These are phyloP conservation scores for Boehmeria nivea DNA, from an alignment of 306 rosid species.

Conservation along the genomic window DNA sequence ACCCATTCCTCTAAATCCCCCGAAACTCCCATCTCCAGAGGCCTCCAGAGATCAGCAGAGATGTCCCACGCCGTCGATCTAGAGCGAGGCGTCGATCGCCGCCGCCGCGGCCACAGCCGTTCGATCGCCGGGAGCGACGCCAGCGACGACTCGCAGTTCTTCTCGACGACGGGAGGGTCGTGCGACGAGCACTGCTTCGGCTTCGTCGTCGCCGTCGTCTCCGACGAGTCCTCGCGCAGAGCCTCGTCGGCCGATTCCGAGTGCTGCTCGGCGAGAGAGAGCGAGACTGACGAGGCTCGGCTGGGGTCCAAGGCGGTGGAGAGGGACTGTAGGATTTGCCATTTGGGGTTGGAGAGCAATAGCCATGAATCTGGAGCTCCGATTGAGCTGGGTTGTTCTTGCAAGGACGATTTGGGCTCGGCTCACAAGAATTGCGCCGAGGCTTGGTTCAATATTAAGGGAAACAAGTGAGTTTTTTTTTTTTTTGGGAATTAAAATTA, in stretches of 20 bases:
- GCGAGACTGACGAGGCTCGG: constrained; percentile 62
- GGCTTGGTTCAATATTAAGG: constrained; percentile 94
- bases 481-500: too few relatives aligned
- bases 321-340: constrained; percentile 93
- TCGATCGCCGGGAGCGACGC: constrained; percentile 50
- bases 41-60: constrained; percentile 13
- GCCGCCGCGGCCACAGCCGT: constrained; percentile 20
- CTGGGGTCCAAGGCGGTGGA: constrained; percentile 76
- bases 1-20: background rate
- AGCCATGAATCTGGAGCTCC: constrained; percentile 82
- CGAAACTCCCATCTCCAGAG: background rate
- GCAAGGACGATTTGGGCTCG: constrained; percentile 86
- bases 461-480: constrained; percentile 57
- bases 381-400: constrained; percentile 88
- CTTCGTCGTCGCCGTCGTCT: constrained; percentile 37
- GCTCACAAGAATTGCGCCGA: constrained; percentile 94
- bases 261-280: constrained; percentile 42
- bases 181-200: constrained; percentile 69
- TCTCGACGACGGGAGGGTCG: constrained; percentile 80
- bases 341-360: constrained; percentile 92
- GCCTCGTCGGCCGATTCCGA: constrained; percentile 60
- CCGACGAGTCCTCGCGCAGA: constrained; percentile 37
- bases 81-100: constrained; percentile 39
- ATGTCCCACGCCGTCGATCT: constrained; percentile 60
- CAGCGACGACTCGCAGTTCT: constrained; percentile 74